Evolutionary conservation across 192 early-diverging fungal species (phyloP).

Genomic region (Coemansia javaensis): DNA sequence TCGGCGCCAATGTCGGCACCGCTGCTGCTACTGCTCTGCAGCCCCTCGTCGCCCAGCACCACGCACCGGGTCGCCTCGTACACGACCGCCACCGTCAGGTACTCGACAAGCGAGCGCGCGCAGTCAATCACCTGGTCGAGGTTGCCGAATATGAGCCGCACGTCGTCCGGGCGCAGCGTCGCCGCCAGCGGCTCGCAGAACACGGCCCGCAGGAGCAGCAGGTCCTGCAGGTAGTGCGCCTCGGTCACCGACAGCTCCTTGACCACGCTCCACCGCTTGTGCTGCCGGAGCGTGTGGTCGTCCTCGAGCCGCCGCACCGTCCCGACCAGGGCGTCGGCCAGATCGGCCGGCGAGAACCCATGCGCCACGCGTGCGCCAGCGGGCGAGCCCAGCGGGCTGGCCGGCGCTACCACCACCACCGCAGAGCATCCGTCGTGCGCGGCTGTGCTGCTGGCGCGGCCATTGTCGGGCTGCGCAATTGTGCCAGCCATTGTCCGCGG

Average conservation of each 20-base stretch:
- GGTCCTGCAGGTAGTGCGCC: conserved; percentile 64
- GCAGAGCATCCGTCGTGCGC: too few relatives aligned
- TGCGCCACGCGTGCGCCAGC: conserved; percentile 5
- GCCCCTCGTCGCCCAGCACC: background rate
- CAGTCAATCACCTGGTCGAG: conserved; percentile 67
- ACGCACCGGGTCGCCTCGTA: conserved; percentile 41
- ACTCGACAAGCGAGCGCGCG: conserved; percentile 60
- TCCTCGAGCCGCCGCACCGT: conserved; percentile 45
- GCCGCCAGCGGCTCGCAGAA: conserved; percentile 59
- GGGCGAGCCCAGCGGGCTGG: conserved; percentile 13
- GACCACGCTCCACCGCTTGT: conserved; percentile 67
- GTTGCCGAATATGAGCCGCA: conserved; percentile 73
- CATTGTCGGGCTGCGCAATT: conserved; percentile 3
- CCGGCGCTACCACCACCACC: too few relatives aligned
- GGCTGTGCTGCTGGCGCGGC: too few relatives aligned
- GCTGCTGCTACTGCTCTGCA: conserved; percentile 26
- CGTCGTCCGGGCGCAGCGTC: conserved; percentile 55
- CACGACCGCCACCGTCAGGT: conserved; percentile 57
- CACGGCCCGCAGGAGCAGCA: conserved; percentile 66
- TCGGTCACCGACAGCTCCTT: conserved; percentile 78
- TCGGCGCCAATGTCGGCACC: background rate
- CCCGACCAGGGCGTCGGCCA: conserved; percentile 40
- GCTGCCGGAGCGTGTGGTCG: conserved; percentile 34
- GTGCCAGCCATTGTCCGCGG: background rate
- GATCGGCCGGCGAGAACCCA: conserved; percentile 27